A percentile compares a stretch with the other conserved stretches of the same genome.
Conservation (phyloP, 306 rosid species). For the Dicorynia guianensis region DNA sequence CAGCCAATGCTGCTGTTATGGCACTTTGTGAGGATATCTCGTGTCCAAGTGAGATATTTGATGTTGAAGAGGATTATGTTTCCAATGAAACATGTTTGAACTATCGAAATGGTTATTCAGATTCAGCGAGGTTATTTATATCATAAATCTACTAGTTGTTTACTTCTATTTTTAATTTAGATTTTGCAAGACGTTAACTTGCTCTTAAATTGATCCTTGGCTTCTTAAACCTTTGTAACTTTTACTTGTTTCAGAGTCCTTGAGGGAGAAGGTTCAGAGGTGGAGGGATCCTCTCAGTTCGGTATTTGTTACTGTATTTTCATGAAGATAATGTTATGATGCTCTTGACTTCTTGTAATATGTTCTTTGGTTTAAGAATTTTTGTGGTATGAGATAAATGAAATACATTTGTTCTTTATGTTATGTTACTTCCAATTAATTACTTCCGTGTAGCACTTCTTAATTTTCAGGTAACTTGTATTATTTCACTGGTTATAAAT, state of each 20-base stretch:
- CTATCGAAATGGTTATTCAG: constrained; percentile 46
- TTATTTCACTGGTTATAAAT: constrained; percentile 4
- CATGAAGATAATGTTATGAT: constrained; percentile 28
- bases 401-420: neutral
- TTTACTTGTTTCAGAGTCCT: constrained; percentile 52
- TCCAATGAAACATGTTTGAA: constrained; percentile 44
- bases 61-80: constrained; percentile 56
- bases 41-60: constrained; percentile 78
- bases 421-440: neutral
- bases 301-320: constrained; percentile 55
- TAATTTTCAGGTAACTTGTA: neutral
- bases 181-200: constrained; percentile 33
- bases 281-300: constrained; percentile 53
- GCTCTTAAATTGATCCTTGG: constrained; percentile 25
- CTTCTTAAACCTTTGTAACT: constrained; percentile 36
- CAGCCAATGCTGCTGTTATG: constrained; percentile 82
- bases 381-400: constrained; percentile 1
- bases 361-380: neutral
- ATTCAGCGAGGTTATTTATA: constrained; percentile 65
- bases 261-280: constrained; percentile 58
- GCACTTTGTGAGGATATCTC: constrained; percentile 78
- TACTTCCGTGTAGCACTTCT: neutral
- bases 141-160: constrained; percentile 4
- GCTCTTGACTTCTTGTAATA: constrained; percentile 2
- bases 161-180: constrained; percentile 24